phyloP scores from a whole-genome alignment of 345 rosid species.

The Salix viminalis region DNA sequence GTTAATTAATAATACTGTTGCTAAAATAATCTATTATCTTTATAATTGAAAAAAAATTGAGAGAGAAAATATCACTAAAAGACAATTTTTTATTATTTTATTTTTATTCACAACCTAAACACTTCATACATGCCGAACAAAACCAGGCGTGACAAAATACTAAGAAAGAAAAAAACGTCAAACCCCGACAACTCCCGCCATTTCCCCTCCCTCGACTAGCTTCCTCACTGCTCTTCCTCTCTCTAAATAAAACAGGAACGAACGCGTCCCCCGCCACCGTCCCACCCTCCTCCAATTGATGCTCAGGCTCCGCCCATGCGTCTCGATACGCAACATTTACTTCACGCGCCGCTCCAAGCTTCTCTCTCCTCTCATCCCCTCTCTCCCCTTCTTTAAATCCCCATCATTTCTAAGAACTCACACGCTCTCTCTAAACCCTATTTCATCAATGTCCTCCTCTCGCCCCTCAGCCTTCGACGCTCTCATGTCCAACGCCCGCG shows the following conservation, averaged over 20 bases:
- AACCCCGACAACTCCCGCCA: slow-evolving; percentile 3
- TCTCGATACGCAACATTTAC: slow-evolving; percentile 1
- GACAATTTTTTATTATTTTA: not conserved
- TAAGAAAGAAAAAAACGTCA: not conserved
- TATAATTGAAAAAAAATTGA: not conserved
- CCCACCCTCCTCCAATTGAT: not conserved
- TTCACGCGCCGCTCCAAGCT: slow-evolving; percentile 13
- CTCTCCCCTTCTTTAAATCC: slow-evolving; percentile 6
- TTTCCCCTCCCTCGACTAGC: not conserved
- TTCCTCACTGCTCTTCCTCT: too few relatives aligned
- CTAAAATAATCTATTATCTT: too few relatives aligned
- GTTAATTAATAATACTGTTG: too few relatives aligned
- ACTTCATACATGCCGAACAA: too few relatives aligned
- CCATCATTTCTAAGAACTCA: slow-evolving; percentile 6
- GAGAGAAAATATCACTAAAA: not conserved
- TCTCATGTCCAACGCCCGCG: slow-evolving; percentile 79
- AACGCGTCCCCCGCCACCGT: not conserved
- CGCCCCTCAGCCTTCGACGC: slow-evolving; percentile 80
- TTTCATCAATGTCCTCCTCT: slow-evolving; percentile 24
- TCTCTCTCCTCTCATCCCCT: not conserved
- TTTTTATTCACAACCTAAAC: too few relatives aligned
- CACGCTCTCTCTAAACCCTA: slow-evolving; percentile 8
- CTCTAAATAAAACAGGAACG: too few relatives aligned
- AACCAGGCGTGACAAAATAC: too few relatives aligned
- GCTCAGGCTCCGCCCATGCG: slow-evolving; percentile 37